phyloP scores from a whole-genome alignment of 2,329 filamentous ascomycete species.

The Fusarium siculi region DNA sequence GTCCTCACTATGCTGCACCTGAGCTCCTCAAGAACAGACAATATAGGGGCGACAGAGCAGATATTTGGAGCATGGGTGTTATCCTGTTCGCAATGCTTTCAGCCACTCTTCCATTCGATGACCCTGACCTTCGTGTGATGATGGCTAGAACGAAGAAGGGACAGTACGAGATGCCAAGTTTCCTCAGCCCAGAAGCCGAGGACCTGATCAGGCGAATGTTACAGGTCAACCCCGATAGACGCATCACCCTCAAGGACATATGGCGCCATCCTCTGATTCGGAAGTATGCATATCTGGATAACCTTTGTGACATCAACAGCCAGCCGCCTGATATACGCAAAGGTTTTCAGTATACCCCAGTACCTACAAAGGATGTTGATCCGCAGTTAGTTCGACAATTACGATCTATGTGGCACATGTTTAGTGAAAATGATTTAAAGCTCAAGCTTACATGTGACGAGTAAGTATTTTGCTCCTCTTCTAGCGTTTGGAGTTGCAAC shows the following conservation, averaged over 20 bases:
- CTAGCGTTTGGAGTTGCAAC: background rate
- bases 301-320: slow-evolving; percentile 65
- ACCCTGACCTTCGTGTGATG: slow-evolving; percentile 70
- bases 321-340: slow-evolving; percentile 68
- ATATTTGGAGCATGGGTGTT: slow-evolving; percentile 94
- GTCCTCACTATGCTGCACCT: slow-evolving; percentile 95
- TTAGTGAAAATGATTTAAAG: slow-evolving; percentile 76
- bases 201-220: slow-evolving; percentile 85
- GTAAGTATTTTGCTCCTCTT: slow-evolving; percentile 57
- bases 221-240: slow-evolving; percentile 78
- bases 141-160: slow-evolving; percentile 70
- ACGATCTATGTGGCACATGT: slow-evolving; percentile 90
- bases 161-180: slow-evolving; percentile 69
- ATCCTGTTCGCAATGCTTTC: slow-evolving; percentile 90
- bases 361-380: slow-evolving; percentile 76
- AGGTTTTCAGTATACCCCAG: slow-evolving; percentile 68
- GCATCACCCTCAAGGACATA: slow-evolving; percentile 83
- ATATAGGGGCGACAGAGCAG: slow-evolving; percentile 87
- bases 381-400: slow-evolving; percentile 85
- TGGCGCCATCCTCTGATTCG: slow-evolving; percentile 88
- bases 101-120: slow-evolving; percentile 85
- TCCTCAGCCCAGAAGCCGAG: slow-evolving; percentile 74
- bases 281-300: slow-evolving; percentile 82
- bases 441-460: slow-evolving; percentile 72
- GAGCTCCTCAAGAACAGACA: slow-evolving; percentile 82